Evolutionary conservation across 2,329 filamentous ascomycete genomes (phyloP), one percentile per base, ranked within the genome.

Genomic region (Polytolypa hystricis): DNA sequence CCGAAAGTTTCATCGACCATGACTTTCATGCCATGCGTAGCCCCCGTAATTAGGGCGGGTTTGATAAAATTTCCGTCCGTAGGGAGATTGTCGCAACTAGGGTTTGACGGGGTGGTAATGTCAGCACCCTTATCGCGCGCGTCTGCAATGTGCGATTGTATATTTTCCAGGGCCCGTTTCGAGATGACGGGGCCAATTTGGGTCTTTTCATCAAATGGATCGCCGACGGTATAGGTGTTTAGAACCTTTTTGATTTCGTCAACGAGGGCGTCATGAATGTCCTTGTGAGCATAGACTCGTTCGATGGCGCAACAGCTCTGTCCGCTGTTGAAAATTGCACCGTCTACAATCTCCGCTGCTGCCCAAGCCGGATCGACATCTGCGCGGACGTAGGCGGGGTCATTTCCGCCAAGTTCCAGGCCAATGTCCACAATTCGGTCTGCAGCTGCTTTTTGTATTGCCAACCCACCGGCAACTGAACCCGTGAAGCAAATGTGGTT

Each of bases 1-100:
- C 89, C 89, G 55, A 96, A 96, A 0, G 87, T 95, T 68, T 96
- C 89, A 47, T 94, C 85, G 15, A 69, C 84, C 84, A 95, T 95
- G 44, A 94, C 79, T 3, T 65, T 64, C 87, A 94, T 94, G 44
- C 67, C 69, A 61, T 95, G 89, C 42, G 77, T 77, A 40, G 91
- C 84, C 47, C 77, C 71, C 11, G 76, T 82, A 40, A 96, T 68
- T 20, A 96, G 72, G 3, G 84, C 91, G 16, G 89, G 89, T 53
- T 78, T 79, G 47, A 95, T 81, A 55, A 83, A 96, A 65, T 94
- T 94, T 41, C 87, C 87, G 53, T 78, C 77, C n/a, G 72, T 41
- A 2, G 84, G 83, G 30, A 79, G 75, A 43, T 71, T 78, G 48
- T 67, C 66, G 59, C 94, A 94, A 6, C 79, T 79, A 39, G 73